phyloP scores from a whole-genome alignment of 108 stramenopile species.

The Stephanodiscus minutulus region DNA sequence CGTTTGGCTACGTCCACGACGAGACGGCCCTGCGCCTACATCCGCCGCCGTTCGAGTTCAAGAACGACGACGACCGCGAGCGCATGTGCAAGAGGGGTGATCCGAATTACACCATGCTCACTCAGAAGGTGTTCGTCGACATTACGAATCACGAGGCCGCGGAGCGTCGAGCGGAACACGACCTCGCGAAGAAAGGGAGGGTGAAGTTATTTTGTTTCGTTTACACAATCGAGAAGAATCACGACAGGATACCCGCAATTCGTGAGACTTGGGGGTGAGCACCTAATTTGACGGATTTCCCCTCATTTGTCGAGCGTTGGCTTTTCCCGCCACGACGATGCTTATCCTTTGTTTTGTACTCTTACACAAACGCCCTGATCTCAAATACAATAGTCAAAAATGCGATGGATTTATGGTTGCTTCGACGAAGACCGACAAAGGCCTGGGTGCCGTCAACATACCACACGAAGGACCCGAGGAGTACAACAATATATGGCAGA shows the following conservation, averaged over 20 bases:
- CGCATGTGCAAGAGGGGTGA: conserved; percentile 54
- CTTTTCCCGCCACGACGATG: background rate
- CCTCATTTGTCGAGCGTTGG: background rate
- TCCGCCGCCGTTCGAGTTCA: conserved; percentile 66
- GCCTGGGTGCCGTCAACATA: conserved; percentile 83
- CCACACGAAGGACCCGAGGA: conserved; percentile 93
- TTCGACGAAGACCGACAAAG: conserved; percentile 78
- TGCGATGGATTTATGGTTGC: conserved; percentile 98
- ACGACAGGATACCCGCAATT: conserved; percentile 69
- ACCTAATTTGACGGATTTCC: background rate
- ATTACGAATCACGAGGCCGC: conserved; percentile 58
- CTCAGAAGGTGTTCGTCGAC: conserved; percentile 74
- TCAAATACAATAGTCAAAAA: conserved; percentile 61
- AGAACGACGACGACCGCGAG: conserved; percentile 34
- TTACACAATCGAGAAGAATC: conserved; percentile 77
- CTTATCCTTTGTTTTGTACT: background rate
- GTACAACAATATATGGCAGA: conserved; percentile 99
- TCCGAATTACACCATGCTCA: conserved; percentile 73
- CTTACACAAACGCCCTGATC: background rate
- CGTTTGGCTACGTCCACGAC: conserved; percentile 83
- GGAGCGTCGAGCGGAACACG: conserved; percentile 49
- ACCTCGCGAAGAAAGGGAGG: conserved; percentile 52
- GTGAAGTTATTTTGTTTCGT: conserved; percentile 87
- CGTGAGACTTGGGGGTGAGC: conserved; percentile 80
- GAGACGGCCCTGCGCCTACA: conserved; percentile 69